Evolutionary conservation across 306 rosid genomes (phyloP), one percentile per base, ranked within the genome.

Genomic region (Hylodesmum podocarpum): DNA sequence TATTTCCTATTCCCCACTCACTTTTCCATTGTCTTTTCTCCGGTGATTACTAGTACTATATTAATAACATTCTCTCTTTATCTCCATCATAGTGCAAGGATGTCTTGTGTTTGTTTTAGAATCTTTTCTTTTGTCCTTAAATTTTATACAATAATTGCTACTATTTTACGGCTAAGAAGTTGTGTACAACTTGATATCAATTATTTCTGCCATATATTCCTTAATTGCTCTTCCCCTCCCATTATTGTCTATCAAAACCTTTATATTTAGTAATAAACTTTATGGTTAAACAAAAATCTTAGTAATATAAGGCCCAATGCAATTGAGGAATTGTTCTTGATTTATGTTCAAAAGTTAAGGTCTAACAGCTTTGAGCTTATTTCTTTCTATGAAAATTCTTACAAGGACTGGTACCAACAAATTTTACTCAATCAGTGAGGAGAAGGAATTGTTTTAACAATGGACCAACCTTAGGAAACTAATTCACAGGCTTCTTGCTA

Each of bases 11-110:
- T 73, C 61, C 34, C 47, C 58, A 16, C 80, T 67, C 49, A 34
- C 76, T 46, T 44, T 73, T 74, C 33, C 71, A 57, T 66, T 80
- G 16, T 72, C 33, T 43, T 73, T 53, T 51, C 70, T 72, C 24
- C 13, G 1, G 18, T 46, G 46, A 66, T 70, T 51, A 46, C 22
- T 64, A 49, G 41, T 76, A 75, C 19, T 22, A 65, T 22, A 39
- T 49, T 37, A 50, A 50, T 25, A 64, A 22, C 64, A 36, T 43
- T 50, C 64, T 76, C 53, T 47, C 49, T 21, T 70, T 34, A 5
- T 24, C 64, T 76, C 64, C 40, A 57, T 55, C 50, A 72, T 1
- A 33, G 5, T 2, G 6, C 24, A 39, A 15, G 67, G 18, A 37
- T 22, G 4, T 11, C 65, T 50, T 51, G 3, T 53, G 47, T 50